Evolutionary conservation across 2,329 filamentous ascomycete species (phyloP), one percentile per base, ranked within the genome.

Genomic region (Cadophora luteo-olivacea): DNA sequence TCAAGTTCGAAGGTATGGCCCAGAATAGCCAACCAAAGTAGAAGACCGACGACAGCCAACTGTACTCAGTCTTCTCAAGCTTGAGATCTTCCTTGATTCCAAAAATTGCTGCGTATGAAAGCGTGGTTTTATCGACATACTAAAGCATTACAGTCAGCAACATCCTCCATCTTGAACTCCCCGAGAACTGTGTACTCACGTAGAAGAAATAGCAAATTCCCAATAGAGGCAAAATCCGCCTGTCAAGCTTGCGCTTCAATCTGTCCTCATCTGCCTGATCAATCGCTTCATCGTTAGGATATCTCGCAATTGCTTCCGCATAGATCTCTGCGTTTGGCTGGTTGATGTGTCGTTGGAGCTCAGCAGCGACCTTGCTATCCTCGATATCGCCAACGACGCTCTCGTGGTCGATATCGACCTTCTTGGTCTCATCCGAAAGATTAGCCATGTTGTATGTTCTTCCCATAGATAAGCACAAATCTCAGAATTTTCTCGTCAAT

Each of bases 221-320:
- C 41, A 86, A 75, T 68, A 85, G 84, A 3, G 86, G 86, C n/a
- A 89, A 70, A 69, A 89, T 86, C 82, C 87, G 85, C 8, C 83
- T 79, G 71, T 89, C 86, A 67, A 89, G 85, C 75, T 87, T 88
- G 71, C 84, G 79, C 19, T 86, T 78, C 14, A 87, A 68, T 68
- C 78, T 80, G 66, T 78, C 80, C 70, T 83, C 82, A 71, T 86
- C 84, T 1, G 73, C 79, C 24, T 61, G 57, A n/a, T 61, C 57
- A n/a, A 61, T 61, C 11, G 57, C 33, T 25, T 61, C 57, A 29
- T 61, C 57, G 36, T 61, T 61, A 16, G 57, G 57, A 61, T 61
- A 61, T 61, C 57, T 22, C 24, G 32, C 57, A 45, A 61, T 38
- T 4, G 57, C 57, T 45, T 61, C 33, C 1, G 57, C 57, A 14